Evolutionary conservation across 345 rosid species (phyloP).

Genomic region (Pugionium cornutum): DNA sequence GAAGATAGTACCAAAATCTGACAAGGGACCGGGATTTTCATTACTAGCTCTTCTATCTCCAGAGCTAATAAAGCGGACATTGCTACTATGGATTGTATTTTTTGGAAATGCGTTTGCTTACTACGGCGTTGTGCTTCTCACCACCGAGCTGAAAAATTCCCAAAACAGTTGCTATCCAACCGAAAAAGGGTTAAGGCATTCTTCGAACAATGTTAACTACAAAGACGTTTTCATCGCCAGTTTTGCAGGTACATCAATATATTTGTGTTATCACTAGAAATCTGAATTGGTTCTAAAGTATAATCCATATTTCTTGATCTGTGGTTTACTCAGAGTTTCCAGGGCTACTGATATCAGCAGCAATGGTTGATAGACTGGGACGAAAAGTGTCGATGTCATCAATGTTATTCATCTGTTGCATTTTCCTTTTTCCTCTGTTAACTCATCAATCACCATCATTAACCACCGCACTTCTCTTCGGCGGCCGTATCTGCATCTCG

Average conservation of each 20-base stretch:
- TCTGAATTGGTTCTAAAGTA: constrained; percentile 4
- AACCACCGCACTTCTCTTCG: constrained; percentile 74
- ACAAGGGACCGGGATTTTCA: constrained; percentile 45
- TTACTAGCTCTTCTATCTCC: constrained; percentile 68
- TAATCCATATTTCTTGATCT: constrained; percentile 8
- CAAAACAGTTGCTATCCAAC: constrained; percentile 45
- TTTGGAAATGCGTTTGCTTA: constrained; percentile 91
- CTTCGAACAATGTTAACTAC: constrained; percentile 55
- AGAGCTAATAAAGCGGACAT: constrained; percentile 59
- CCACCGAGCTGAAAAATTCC: constrained; percentile 74
- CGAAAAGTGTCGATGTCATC: constrained; percentile 79
- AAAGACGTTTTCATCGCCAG: constrained; percentile 74
- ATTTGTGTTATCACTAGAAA: constrained; percentile 5
- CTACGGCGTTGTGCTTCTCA: constrained; percentile 86
- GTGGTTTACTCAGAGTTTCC: constrained; percentile 61
- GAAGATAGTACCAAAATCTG: constrained; percentile 43
- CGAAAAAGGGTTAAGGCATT: constrained; percentile 30
- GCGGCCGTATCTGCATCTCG: constrained; percentile 85
- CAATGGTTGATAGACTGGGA: constrained; percentile 75
- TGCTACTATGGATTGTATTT: constrained; percentile 80
- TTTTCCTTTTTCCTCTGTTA: constrained; percentile 75
- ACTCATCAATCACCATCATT: constrained; percentile 57
- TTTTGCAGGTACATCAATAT: constrained; percentile 66
- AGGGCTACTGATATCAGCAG: constrained; percentile 77
- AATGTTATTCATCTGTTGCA: constrained; percentile 70